Evolutionary conservation across 2,329 filamentous ascomycete species (phyloP).

Genomic region (Aspergillus sp.): DNA sequence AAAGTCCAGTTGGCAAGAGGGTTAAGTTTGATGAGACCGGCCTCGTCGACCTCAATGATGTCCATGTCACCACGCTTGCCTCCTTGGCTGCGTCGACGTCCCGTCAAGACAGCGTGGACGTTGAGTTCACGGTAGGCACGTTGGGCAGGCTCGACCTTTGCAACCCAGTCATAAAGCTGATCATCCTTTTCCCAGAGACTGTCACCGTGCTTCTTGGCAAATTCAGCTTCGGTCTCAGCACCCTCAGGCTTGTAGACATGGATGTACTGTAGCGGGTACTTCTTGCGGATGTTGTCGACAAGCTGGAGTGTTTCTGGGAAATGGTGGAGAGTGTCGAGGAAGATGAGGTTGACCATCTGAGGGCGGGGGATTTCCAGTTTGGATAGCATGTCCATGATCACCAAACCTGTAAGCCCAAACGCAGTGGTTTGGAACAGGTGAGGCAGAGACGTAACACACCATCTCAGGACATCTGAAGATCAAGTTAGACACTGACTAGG

Average conservation of each 20-base stretch:
- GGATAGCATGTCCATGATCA: slow-evolving; percentile 70
- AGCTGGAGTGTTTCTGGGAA: slow-evolving; percentile 75
- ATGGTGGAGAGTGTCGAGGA: slow-evolving; percentile 82
- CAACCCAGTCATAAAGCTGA: slow-evolving; percentile 92
- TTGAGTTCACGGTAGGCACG: slow-evolving; percentile 84
- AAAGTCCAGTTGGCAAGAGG: slow-evolving; percentile 94
- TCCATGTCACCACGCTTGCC: slow-evolving; percentile 87
- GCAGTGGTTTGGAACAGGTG: slow-evolving; percentile 85
- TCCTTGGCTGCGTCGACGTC: slow-evolving; percentile 86
- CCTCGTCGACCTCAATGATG: slow-evolving; percentile 89
- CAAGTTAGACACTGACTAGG: slow-evolving; percentile 15
- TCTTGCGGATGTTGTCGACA: slow-evolving; percentile 69
- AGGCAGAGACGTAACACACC: slow-evolving; percentile 88
- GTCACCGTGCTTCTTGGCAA: slow-evolving; percentile 77
- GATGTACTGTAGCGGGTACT: slow-evolving; percentile 75
- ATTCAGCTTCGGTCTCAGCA: slow-evolving; percentile 69
- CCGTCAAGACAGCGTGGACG: slow-evolving; percentile 88
- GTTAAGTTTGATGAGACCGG: slow-evolving; percentile 94
- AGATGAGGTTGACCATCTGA: slow-evolving; percentile 58
- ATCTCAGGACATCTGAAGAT: slow-evolving; percentile 73
- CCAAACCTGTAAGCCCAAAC: slow-evolving; percentile 77
- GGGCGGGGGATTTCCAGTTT: slow-evolving; percentile 50
- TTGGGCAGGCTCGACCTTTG: slow-evolving; percentile 95
- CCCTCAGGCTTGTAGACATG: slow-evolving; percentile 89
- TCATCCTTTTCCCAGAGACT: slow-evolving; percentile 81